These are phyloP conservation scores for Suillus subalutaceus DNA, from an alignment of 768 basidiomycete species.

Conservation along the genomic window DNA sequence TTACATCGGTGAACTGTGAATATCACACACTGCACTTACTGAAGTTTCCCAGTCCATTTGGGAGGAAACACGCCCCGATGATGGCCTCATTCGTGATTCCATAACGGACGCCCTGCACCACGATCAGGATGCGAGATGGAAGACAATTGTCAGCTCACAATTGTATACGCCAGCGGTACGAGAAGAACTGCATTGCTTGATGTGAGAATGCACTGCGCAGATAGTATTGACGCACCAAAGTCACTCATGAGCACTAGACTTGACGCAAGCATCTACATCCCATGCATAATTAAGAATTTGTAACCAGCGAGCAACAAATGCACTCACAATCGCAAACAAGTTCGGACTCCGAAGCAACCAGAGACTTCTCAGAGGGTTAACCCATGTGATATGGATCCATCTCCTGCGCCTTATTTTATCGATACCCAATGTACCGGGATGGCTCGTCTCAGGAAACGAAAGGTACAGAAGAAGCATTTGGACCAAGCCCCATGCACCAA, in stretches of 20 bases:
- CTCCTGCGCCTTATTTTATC: constrained; percentile 22
- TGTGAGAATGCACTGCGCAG: not conserved
- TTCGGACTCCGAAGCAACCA: constrained; percentile 32
- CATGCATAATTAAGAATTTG: constrained; percentile 14
- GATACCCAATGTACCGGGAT: constrained; percentile 33
- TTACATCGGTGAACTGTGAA: not conserved
- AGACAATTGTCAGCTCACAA: constrained; percentile 43
- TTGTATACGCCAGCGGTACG: constrained; percentile 65
- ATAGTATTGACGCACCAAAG: constrained; percentile 35
- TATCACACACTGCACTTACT: constrained; percentile 13
- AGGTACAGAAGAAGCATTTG: constrained; percentile 26
- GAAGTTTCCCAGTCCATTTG: constrained; percentile 29
- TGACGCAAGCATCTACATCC: constrained; percentile 45
- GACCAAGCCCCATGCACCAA: constrained; percentile 43
- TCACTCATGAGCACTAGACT: constrained; percentile 29
- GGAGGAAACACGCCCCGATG: constrained; percentile 29
- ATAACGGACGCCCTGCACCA: constrained; percentile 48
- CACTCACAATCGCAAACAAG: constrained; percentile 29
- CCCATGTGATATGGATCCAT: constrained; percentile 20
- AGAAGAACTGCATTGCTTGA: constrained; percentile 39
- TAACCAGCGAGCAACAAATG: not conserved
- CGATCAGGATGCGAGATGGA: not conserved
- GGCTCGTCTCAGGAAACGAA: constrained; percentile 38
- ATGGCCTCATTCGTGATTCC: constrained; percentile 24
- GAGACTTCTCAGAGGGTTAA: constrained; percentile 37